These are phyloP conservation scores for Mrakia gelida DNA, from an alignment of 768 basidiomycete species.

Conservation along the genomic window DNA sequence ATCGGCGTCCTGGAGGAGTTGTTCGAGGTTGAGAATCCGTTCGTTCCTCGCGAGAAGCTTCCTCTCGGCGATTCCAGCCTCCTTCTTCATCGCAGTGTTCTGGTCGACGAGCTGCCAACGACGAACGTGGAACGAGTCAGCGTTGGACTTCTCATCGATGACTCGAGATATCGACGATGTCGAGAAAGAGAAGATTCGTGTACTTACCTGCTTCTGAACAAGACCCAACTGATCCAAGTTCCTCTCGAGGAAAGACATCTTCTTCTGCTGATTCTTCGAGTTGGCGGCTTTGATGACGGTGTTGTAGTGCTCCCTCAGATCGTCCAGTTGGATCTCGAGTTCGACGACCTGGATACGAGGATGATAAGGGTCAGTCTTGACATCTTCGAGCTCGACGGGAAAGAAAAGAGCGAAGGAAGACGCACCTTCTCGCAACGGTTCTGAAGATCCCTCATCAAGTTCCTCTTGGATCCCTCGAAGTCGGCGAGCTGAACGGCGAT, in stretches of 20 bases:
- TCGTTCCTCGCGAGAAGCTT: conserved; percentile 95
- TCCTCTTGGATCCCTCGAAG: conserved; percentile 98
- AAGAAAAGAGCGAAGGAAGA: not conserved
- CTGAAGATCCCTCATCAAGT: conserved; percentile 95
- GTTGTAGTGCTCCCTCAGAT: conserved; percentile 98
- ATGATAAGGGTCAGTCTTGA: not conserved
- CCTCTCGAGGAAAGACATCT: conserved; percentile 96
- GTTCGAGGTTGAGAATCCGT: conserved; percentile 93
- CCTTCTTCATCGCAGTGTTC: conserved; percentile 94
- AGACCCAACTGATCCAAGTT: conserved; percentile 91
- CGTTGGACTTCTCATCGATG: too few species aligned
- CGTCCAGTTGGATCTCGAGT: conserved; percentile 96
- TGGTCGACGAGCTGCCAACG: conserved; percentile 86
- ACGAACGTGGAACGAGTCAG: too few species aligned
- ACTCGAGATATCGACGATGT: too few species aligned
- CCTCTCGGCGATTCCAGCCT: conserved; percentile 92
- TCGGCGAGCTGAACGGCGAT: conserved; percentile 98
- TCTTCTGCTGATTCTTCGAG: conserved; percentile 97
- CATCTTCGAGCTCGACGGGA: not conserved
- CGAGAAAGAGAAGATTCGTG: too few species aligned
- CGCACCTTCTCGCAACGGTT: conserved; percentile 97
- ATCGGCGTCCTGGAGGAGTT: conserved; percentile 87
- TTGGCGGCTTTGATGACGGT: conserved; percentile 98
- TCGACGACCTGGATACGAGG: conserved; percentile 72
- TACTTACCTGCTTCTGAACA: conserved; percentile 65